Base-by-base conservation (phyloP, 768 basidiomycete genomes). In the Tulasnella sp. region DNA sequence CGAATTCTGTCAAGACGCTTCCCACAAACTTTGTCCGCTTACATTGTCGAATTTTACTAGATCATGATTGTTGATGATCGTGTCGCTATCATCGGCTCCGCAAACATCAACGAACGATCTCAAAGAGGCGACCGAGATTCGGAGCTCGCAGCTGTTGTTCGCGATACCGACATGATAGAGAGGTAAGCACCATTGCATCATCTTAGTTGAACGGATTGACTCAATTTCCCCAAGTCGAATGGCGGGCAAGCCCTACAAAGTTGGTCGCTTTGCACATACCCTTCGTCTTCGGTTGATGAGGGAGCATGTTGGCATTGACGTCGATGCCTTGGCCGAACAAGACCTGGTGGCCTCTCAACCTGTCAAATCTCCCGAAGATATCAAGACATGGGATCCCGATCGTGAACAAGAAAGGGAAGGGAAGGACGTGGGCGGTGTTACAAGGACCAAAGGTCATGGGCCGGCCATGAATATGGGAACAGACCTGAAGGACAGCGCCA, bases 31-130 rank as follows among this genome's bases (percentile, higher is more conserved):
- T 12, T 5, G 40, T 41, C 5, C 20, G 0, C 10, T 27, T 51
- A 12, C 6, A 15, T 13, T n/a, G n/a, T n/a, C n/a, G n/a, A n/a
- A n/a, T n/a, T n/a, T n/a, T n/a, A 22, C 3, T 45, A 70, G 63
- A 68, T 66, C n/a, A 70, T 72, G 70, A 80, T 98, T 48, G 91
- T 96, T 4, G 95, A 99, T 63, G 93, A 99, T 63, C 79, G 95
- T 46, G 69, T 91, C 52, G 90, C 78, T 28, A 90, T 95, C 61
- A 95, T 95, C 57, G 90, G 90, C 13, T 91, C 89, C 48, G 93
- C 93, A 15, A 98, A 95, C 64, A 90, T 99, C 69, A 98, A 99
- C 62, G 95, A 99, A 63, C 79, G 95, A 32, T 93, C 89, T 12
- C 87, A 88, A 61, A 75, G 89, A 25, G 95, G 95, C 20, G 93